These are phyloP conservation scores for Fusarium goolgardi DNA, from an alignment of 2,329 filamentous ascomycete genomes.

Conservation along the genomic window DNA sequence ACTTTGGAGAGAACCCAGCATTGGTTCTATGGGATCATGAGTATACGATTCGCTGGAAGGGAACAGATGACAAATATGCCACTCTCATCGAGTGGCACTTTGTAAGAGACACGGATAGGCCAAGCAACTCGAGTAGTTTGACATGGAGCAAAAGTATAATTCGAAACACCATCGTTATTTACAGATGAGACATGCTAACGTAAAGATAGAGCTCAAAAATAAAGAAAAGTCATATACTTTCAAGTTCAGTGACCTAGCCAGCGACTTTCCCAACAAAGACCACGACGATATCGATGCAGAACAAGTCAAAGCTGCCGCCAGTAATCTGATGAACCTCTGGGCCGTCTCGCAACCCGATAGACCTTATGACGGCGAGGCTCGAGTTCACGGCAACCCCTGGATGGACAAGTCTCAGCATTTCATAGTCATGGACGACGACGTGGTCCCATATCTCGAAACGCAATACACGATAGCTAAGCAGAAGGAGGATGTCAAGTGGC, in stretches of 20 bases:
- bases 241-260: conserved; percentile 30
- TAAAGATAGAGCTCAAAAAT: conserved; percentile 15
- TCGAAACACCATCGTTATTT: fast-evolving
- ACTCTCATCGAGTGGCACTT: conserved; percentile 29
- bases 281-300: conserved; percentile 25
- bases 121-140: conserved; percentile 25
- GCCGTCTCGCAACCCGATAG: conserved; percentile 27
- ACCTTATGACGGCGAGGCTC: conserved; percentile 15
- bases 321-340: conserved; percentile 24
- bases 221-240: conserved; percentile 32
- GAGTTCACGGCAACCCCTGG: conserved; percentile 17
- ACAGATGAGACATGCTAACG: conserved; percentile 2
- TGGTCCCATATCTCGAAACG: conserved; percentile 20
- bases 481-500: conserved; percentile 12
- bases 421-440: conserved; percentile 23
- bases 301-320: conserved; percentile 27
- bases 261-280: conserved; percentile 27
- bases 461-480: conserved; percentile 2
- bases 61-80: conserved; percentile 29
- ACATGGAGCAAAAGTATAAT: conserved; percentile 20
- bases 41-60: conserved; percentile 33
- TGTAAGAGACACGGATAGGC: conserved; percentile 22
- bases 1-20: conserved; percentile 22
- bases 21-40: conserved; percentile 31
- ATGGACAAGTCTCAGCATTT: conserved; percentile 35